Evolutionary conservation across 768 basidiomycete species (phyloP), one percentile per base, ranked within the genome.

Genomic region (Agaricus blazei): DNA sequence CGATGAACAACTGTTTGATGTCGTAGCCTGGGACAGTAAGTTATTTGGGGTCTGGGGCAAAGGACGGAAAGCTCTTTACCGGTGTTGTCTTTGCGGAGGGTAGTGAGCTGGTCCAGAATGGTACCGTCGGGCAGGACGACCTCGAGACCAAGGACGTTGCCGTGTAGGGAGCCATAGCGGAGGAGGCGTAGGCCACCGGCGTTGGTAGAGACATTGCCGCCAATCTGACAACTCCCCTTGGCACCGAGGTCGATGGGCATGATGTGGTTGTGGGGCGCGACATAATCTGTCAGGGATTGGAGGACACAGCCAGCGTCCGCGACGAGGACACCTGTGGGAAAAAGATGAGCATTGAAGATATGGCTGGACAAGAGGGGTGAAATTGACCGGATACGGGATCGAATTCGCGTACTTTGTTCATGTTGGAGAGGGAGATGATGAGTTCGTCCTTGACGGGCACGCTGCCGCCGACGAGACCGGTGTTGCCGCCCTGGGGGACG

Each of bases 401-500:
- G 62, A 92, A 93, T 3, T 84, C 84, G 61, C 92, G 85, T 49
- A 93, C 81, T 58, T 80, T 78, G 64, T 82, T 84, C 84, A 99
- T 83, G 64, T 89, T 93, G 23, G 84, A 75, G 40, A 96, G 78
- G 58, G 82, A 93, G 50, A 99, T 73, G 50, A 99, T 79, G 59
- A 98, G 70, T 70, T 99, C 97, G 67, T 95, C 87, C 61, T 83
- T 75, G 38, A 93, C 67, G 0, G 97, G 96, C 9, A 96, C 89
- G 59, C 94, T 85, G 37, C 97, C 97, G 54, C 95, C 97, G 37
- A 99, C 97, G 11, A 99, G 81, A 14, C 97, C 97, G 0, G 97
- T 99, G 73, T 99, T 99, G 45, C 97, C 97, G 46, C 97, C 96
- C 69, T 99, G 97, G 1, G 97, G 97, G 2, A 97, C 94, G 52